Evolutionary conservation across 2,329 filamentous ascomycete species (phyloP).

Genomic region (Penicillium thymicola): DNA sequence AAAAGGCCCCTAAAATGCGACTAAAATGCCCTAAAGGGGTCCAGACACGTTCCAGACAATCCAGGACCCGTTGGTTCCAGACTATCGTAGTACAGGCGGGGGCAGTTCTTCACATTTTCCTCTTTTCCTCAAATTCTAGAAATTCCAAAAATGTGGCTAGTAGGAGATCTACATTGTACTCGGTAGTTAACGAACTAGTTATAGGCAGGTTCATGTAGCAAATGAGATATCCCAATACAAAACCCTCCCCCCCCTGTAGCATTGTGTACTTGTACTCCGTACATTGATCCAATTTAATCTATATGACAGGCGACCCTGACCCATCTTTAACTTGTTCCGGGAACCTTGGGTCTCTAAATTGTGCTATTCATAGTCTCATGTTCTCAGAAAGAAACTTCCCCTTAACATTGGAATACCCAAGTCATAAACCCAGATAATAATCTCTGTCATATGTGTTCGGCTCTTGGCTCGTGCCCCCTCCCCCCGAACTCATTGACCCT

Average conservation of each 20-base stretch:
- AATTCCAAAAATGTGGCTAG: not conserved
- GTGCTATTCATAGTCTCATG: conserved; percentile 5
- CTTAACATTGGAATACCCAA: not conserved
- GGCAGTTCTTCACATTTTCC: not conserved
- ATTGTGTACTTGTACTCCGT: not conserved
- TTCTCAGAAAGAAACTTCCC: not conserved
- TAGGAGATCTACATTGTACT: not conserved
- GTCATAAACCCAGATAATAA: not conserved
- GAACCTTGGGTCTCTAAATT: conserved; percentile 18
- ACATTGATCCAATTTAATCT: conserved; percentile 1
- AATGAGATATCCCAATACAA: not conserved
- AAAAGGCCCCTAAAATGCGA: not conserved
- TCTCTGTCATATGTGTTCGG: conserved; percentile 6
- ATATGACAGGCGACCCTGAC: conserved; percentile 11
- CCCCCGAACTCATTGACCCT: conserved; percentile 1
- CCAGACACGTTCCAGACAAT: conserved; percentile 10
- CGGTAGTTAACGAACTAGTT: too few species aligned
- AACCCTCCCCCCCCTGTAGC: not conserved
- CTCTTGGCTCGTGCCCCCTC: conserved; percentile 8
- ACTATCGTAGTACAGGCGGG: not conserved
- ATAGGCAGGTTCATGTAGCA: not conserved
- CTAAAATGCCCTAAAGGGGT: conserved; percentile 2
- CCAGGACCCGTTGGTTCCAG: conserved; percentile 6
- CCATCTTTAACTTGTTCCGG: conserved; percentile 3
- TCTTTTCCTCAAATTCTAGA: not conserved